Conservation (phyloP, 2,329 filamentous ascomycete species). For the Claviceps purpurea region DNA sequence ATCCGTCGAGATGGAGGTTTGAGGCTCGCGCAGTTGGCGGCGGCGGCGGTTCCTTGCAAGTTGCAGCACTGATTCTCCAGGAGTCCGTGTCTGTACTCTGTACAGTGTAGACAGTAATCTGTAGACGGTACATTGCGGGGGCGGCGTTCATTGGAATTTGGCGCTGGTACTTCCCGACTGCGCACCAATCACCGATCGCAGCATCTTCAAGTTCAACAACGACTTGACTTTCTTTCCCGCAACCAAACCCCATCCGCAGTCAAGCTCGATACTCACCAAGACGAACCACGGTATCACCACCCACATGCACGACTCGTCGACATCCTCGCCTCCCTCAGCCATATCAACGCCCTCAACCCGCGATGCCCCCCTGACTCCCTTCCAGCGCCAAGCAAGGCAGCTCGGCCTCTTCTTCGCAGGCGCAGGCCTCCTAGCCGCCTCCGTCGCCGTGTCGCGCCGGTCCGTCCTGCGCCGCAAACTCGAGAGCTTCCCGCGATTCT, state of each 20-base stretch:
- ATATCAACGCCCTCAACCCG: slow-evolving; percentile 3
- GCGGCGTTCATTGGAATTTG: too few relatives aligned
- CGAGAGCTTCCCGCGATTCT: slow-evolving; percentile 56
- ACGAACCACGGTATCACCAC: not conserved
- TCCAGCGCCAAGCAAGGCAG: slow-evolving; percentile 37
- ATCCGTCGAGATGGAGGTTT: too few relatives aligned
- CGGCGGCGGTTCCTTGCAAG: too few relatives aligned
- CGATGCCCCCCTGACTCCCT: slow-evolving; percentile 27
- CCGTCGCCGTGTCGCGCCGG: slow-evolving; percentile 57
- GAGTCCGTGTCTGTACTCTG: too few relatives aligned
- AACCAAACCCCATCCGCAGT: not conserved
- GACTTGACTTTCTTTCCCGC: not conserved
- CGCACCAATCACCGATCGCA: not conserved
- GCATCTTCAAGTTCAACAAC: not conserved
- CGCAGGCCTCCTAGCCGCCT: slow-evolving; percentile 59
- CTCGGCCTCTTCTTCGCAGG: slow-evolving; percentile 62
- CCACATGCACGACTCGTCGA: slow-evolving; percentile 1
- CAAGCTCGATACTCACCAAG: not conserved
- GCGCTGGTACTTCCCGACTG: not conserved
- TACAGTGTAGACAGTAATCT: too few relatives aligned
- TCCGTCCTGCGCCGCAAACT: slow-evolving; percentile 51
- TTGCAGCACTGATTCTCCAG: too few relatives aligned
- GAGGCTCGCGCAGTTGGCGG: too few relatives aligned
- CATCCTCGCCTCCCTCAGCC: slow-evolving; percentile 8
- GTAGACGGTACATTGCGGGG: too few relatives aligned